These are phyloP conservation scores for Dendrostoma leiphaemia DNA, from an alignment of 2,329 filamentous ascomycete genomes.

Conservation along the genomic window DNA sequence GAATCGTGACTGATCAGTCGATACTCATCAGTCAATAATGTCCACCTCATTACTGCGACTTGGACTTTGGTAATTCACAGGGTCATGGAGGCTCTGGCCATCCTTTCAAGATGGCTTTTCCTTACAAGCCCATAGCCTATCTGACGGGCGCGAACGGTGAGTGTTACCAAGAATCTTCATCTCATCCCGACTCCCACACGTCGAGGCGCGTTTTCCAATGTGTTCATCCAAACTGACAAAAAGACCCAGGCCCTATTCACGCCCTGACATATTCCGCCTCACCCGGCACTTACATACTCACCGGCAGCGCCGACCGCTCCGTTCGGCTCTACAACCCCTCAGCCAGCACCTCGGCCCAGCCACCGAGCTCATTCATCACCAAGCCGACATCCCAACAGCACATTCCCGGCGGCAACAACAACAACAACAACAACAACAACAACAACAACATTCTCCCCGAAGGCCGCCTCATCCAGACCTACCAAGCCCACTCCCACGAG, in stretches of 20 bases:
- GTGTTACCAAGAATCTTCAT: slow-evolving; percentile 17
- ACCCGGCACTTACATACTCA: slow-evolving; percentile 75
- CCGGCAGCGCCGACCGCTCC: slow-evolving; percentile 79
- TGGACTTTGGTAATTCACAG: too few relatives aligned
- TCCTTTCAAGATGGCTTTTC: slow-evolving; percentile 39
- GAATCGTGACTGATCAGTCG: too few relatives aligned
- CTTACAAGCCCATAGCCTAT: slow-evolving; percentile 50
- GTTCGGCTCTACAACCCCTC: slow-evolving; percentile 84
- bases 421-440: slow-evolving; percentile 30
- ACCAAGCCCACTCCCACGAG: slow-evolving; percentile 87
- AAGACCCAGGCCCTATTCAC: slow-evolving; percentile 62
- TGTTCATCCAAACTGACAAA: not conserved
- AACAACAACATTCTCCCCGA: slow-evolving; percentile 35
- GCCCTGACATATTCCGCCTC: slow-evolving; percentile 70
- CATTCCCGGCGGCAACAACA: slow-evolving; percentile 28
- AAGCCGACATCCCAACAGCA: slow-evolving; percentile 33
- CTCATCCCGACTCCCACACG: not conserved
- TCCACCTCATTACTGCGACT: too few relatives aligned
- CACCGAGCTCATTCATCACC: slow-evolving; percentile 21
- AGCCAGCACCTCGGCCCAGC: slow-evolving; percentile 39
- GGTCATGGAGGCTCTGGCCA: slow-evolving; percentile 4
- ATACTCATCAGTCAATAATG: too few relatives aligned
- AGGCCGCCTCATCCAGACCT: slow-evolving; percentile 77
- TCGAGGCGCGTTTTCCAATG: not conserved
- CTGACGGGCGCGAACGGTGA: slow-evolving; percentile 58